Evolutionary conservation across 2,329 filamentous ascomycete species (phyloP), one percentile per base, ranked within the genome.

Genomic region (Sclerotinia glacialis): DNA sequence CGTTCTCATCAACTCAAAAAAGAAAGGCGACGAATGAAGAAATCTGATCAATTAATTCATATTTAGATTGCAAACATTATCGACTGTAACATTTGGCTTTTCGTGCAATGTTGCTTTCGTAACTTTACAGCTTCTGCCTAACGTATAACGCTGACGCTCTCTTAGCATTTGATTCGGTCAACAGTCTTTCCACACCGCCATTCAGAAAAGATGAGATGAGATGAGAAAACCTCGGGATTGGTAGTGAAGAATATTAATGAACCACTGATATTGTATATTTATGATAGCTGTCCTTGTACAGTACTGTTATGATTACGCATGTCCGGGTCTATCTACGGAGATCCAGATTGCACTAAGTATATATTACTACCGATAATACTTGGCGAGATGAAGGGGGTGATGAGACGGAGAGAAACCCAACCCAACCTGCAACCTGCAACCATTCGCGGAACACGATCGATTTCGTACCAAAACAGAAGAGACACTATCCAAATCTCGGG

Each of bases 41-140:
- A 59, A 42, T 11, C 14, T 18, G n/a, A n/a, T n/a, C n/a, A 42
- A 52, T 18, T 16, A 60, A 42, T 31, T 42, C 46, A 18, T 46
- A 28, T 65, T 52, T 47, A 56, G 37, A 50, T 44, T 46, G 56
- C 34, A 18, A 65, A 52, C 23, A 52, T 65, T 42, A 50, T 53
- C 55, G 34, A 60, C 60, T 5, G 53, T 50, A 50, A 44, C 50
- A 53, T 34, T 60, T 44, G 34, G 55, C 54, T 60, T 50, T 50
- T 53, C 34, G 64, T 65, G 49, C 55, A 40, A 65, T 65, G 42
- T 65, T 65, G n/a, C 63, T 46, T 59, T 65, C 63, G 49, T 53
- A 58, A 31, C 53, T 40, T 61, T 50, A 31, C 58, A 61, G 58
- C 58, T 61, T 42, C 46, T 65, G 55, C 64, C 54, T 65, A 52